These are phyloP conservation scores for Amylostereum chailletii DNA, from an alignment of 1,284 basidiomycete species.

Conservation along the genomic window DNA sequence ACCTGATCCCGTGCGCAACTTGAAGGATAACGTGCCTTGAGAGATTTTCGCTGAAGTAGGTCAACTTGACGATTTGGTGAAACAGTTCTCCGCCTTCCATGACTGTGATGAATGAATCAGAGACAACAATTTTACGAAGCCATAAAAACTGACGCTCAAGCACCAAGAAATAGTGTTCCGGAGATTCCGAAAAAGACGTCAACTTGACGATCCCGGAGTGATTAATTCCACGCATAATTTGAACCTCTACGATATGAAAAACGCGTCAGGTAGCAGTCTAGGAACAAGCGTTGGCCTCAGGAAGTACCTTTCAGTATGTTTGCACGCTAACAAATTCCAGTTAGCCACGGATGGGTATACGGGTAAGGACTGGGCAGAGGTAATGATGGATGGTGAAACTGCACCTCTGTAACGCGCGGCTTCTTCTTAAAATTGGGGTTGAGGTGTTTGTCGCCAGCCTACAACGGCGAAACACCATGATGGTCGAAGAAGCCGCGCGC, in stretches of 20 bases:
- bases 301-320: conserved; percentile 90
- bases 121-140: conserved; percentile 1
- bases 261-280: too few relatives aligned
- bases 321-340: conserved; percentile 61
- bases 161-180: conserved; percentile 91
- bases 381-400: conserved; percentile 19
- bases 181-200: conserved; percentile 82
- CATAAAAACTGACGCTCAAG: conserved; percentile 68
- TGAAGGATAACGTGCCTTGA: conserved; percentile 95
- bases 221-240: conserved; percentile 95
- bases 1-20: conserved; percentile 91
- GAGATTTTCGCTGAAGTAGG: conserved; percentile 95
- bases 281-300: neutral
- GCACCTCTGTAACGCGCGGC: conserved; percentile 94
- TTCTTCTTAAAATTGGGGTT: conserved; percentile 92
- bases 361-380: conserved; percentile 15
- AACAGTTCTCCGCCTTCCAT: conserved; percentile 98
- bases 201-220: conserved; percentile 90
- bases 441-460: conserved; percentile 89
- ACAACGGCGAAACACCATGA: conserved; percentile 10
- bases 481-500: conserved; percentile 24
- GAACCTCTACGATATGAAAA: conserved; percentile 64
- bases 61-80: conserved; percentile 99
- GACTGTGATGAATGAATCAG: conserved; percentile 35
- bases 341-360: conserved; percentile 22